Percentiles rank a stretch among this genome's conserved stretches.
These are phyloP conservation scores for Camillea tinctor DNA, from an alignment of 2,329 filamentous ascomycete genomes.

Conservation along the genomic window DNA sequence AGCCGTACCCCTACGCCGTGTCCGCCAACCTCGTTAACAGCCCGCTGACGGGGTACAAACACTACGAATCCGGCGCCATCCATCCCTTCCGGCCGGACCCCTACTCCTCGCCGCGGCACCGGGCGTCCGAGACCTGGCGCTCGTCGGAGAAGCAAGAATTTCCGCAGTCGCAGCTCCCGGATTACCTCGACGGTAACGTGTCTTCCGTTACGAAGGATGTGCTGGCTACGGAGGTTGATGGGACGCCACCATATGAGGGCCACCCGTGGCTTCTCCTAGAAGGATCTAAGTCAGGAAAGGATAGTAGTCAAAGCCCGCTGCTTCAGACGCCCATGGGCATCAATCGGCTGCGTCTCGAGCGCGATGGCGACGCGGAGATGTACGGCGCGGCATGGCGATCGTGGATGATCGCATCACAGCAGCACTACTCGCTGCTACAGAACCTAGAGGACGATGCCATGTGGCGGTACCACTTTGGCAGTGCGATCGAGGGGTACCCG, in stretches of 20 bases:
- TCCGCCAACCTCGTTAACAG: constrained; percentile 59
- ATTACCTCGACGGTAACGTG: constrained; percentile 9
- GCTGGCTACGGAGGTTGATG: constrained; percentile 29
- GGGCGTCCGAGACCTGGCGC: constrained; percentile 37
- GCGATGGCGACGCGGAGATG: constrained; percentile 18
- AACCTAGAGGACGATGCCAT: constrained; percentile 48
- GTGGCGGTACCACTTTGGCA: constrained; percentile 47
- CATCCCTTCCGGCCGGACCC: constrained; percentile 53
- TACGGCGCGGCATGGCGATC: constrained; percentile 43
- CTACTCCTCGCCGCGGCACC: constrained; percentile 23
- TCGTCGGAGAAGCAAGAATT: constrained; percentile 30
- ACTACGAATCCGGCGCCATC: constrained; percentile 51
- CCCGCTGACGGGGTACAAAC: constrained; percentile 51
- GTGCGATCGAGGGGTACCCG: constrained; percentile 23
- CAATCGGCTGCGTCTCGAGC: constrained; percentile 32
- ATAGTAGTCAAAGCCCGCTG: constrained; percentile 31
- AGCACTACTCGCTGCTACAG: constrained; percentile 48
- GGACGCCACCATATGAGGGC: constrained; percentile 34
- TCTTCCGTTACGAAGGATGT: constrained; percentile 9
- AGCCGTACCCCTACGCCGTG: constrained; percentile 50
- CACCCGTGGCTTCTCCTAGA: constrained; percentile 54
- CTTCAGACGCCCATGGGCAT: constrained; percentile 48
- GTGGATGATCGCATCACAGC: constrained; percentile 51
- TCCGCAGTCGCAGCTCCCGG: constrained; percentile 22
- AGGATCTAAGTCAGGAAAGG: too few relatives aligned